Percentiles rank a stretch among this genome's conserved stretches.
These are phyloP conservation scores for Erysimum cheiranthoides DNA, from an alignment of 345 rosid genomes.

Conservation along the genomic window DNA sequence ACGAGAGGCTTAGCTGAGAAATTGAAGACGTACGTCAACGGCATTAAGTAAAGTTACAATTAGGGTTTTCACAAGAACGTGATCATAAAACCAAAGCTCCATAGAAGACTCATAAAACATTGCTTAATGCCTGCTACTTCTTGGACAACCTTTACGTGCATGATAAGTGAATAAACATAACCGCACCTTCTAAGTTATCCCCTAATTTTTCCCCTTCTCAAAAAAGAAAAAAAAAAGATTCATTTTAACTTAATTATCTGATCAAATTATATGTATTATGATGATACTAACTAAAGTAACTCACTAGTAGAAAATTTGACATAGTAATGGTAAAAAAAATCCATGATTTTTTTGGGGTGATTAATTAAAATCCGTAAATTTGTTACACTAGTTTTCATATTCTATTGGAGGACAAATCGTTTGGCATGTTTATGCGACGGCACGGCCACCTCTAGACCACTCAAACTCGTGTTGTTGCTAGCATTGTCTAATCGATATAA, in stretches of 20 bases:
- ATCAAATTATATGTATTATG: no score
- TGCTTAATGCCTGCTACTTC: constrained; percentile 60
- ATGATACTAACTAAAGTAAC: not conserved
- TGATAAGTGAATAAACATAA: constrained; percentile 60
- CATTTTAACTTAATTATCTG: not conserved
- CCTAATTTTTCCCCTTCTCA: constrained; percentile 3
- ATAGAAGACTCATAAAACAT: constrained; percentile 42
- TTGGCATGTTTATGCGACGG: not conserved
- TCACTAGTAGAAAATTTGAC: not conserved
- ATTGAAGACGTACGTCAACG: constrained; percentile 52
- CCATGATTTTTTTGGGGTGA: not conserved
- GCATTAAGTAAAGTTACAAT: constrained; percentile 44
- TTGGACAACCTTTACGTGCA: constrained; percentile 65
- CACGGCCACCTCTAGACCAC: not conserved
- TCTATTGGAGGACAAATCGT: not conserved
- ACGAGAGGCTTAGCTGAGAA: constrained; percentile 22
- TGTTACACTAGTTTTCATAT: not conserved
- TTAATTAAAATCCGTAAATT: not conserved
- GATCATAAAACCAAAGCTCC: constrained; percentile 46
- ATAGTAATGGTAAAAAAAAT: not conserved
- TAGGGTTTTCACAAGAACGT: constrained; percentile 40
- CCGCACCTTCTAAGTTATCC: constrained; percentile 35
- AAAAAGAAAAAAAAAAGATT: not conserved
- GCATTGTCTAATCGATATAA: no score
- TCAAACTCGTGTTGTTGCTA: not conserved